phyloP scores from a whole-genome alignment of 495 filamentous ascomycete species.

The Podospora anserina region DNA sequence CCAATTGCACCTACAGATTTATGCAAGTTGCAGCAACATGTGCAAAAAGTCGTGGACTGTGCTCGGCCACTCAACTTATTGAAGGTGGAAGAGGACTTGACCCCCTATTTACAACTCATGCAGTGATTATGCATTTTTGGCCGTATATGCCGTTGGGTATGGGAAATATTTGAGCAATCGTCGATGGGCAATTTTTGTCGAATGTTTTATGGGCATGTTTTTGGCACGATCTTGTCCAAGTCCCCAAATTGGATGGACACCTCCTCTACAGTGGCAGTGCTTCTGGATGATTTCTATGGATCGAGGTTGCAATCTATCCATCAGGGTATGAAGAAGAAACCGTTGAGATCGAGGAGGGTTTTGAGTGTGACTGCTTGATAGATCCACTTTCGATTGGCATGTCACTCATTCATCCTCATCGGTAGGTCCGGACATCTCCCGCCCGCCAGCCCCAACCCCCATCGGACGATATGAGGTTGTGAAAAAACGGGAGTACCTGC shows the following conservation, averaged over 20 bases:
- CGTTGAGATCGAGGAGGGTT: neutral
- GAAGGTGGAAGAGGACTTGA: neutral
- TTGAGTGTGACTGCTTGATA: neutral
- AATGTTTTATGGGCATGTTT: neutral
- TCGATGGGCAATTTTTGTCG: neutral
- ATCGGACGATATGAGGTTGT: neutral
- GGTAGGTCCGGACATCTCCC: neutral
- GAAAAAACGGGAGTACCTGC: neutral
- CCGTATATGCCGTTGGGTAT: neutral
- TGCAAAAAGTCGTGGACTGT: neutral
- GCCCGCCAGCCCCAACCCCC: neutral
- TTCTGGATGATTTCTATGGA: neutral
- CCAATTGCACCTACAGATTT: too few species aligned
- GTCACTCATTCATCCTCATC: too few species aligned
- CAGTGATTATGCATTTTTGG: neutral
- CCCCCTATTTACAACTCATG: neutral
- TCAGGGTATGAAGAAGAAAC: neutral
- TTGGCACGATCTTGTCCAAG: neutral
- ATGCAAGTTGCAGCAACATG: neutral
- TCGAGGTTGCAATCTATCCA: neutral
- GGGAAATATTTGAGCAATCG: neutral
- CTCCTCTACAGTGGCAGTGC: neutral
- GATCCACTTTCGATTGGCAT: neutral
- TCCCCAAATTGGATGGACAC: neutral
- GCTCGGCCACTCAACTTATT: neutral